A percentile compares a stretch with the other conserved stretches of the same genome.
Conservation (phyloP, 1,284 basidiomycete species). For the Peniophora sp. region DNA sequence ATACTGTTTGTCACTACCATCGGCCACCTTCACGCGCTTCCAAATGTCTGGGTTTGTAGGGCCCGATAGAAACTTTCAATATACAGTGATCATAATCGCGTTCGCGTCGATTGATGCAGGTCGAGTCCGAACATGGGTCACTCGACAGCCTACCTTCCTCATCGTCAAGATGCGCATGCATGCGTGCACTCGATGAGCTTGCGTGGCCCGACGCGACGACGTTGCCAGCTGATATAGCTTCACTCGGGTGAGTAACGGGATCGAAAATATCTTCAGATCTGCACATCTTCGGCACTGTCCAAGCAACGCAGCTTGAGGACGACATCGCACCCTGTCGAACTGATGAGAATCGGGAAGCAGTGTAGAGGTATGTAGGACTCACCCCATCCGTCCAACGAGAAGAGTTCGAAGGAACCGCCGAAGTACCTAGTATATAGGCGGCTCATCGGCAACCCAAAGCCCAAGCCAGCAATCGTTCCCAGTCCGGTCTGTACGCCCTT, state of each 20-base stretch:
- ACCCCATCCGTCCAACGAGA: constrained; percentile 79
- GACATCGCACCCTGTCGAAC: constrained; percentile 57
- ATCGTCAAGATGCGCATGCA: too few species aligned
- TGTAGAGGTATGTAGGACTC: constrained; percentile 14
- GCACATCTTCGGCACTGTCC: constrained; percentile 54
- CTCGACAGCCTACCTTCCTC: too few species aligned
- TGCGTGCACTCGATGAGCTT: too few species aligned
- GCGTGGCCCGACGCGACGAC: too few species aligned
- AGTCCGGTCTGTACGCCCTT: constrained; percentile 68
- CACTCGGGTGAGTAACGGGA: neutral
- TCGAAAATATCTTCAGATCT: constrained; percentile 18
- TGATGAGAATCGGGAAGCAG: neutral
- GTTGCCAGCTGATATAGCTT: too few species aligned
- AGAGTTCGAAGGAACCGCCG: constrained; percentile 69
- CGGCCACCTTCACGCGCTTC: too few species aligned
- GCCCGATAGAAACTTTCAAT: too few species aligned
- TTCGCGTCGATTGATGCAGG: too few species aligned
- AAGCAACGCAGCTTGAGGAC: constrained; percentile 68
- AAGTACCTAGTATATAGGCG: constrained; percentile 76
- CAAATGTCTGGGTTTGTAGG: too few species aligned
- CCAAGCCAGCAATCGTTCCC: constrained; percentile 77
- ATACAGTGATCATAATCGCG: too few species aligned
- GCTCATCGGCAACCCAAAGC: constrained; percentile 84
- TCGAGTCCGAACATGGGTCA: too few species aligned
- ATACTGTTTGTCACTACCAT: too few species aligned